Evolutionary conservation across 345 rosid genomes (phyloP), one percentile per base, ranked within the genome.

Genomic region (Combretum micranthum): DNA sequence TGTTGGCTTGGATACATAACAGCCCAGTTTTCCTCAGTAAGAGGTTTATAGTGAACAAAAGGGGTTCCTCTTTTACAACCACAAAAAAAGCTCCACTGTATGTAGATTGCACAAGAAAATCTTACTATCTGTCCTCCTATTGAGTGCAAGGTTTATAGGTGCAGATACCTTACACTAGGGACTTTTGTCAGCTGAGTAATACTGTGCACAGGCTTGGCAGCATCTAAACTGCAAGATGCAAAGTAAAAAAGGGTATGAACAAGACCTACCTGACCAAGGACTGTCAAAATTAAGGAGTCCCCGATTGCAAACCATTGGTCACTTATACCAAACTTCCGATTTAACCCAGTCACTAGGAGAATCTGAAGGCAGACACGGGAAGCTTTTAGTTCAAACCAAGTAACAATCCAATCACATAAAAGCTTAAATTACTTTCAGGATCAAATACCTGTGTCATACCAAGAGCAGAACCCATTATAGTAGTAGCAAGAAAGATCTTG

Each of bases 241-340:
- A 47, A 19, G 19, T 15, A 12, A 6, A 15, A 22, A 46, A 9
- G 16, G 4, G 12, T 25, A 3, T 17, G 26, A 25, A 60, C 14
- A 47, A 44, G 22, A 44, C 15, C 49, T 62, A 86, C 98, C 98
- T 88, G 96, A 67, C 84, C 76, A 62, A 89, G 96, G 55, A 93
- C 96, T 0, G 97, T 89, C 50, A 87, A 69, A 68, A 93, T 85
- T 72, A 89, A 75, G 52, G 97, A 89, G 75, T 87, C 99, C 48
- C 99, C 99, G 42, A 89, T 82, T 43, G 99, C 88, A 78, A 93
- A 93, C 96, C 99, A 93, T 66, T 89, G 95, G 13, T 89, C 95
- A 37, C 92, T 89, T 55, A 93, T 81, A 49, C 97, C 97, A 59
- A 93, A 65, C 63, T 80, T 72, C 47, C 84, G 72, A 70, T 93